phyloP scores from a whole-genome alignment of 78 protist species.

The Mastigamoeba balamuthi region DNA sequence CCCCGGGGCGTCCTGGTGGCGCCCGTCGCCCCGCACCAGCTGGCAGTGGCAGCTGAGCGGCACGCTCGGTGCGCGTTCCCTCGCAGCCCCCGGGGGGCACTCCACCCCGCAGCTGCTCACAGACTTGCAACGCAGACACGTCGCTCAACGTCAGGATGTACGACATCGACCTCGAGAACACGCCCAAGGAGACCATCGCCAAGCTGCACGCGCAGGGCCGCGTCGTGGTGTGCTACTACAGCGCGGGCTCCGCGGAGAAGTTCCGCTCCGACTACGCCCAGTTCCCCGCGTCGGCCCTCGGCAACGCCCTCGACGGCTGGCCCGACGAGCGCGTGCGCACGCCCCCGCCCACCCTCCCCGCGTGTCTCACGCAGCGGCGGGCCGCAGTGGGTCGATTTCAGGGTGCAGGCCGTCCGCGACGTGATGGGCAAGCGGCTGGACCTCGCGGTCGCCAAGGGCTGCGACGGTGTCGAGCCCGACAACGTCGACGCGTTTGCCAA shows the following conservation, averaged over 20 bases:
- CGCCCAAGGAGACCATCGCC: neutral
- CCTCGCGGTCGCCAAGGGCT: neutral
- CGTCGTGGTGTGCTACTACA: neutral
- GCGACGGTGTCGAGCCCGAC: conserved; percentile 11
- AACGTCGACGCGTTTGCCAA: neutral
- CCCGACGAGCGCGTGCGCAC: neutral
- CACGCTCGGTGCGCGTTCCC: neutral
- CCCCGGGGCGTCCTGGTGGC: too few relatives aligned
- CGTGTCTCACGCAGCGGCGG: too few relatives aligned
- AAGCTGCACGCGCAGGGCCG: neutral
- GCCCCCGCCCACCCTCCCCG: too few relatives aligned
- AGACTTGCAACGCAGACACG: neutral
- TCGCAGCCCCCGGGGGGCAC: too few relatives aligned
- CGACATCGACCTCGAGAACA: neutral
- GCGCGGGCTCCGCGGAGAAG: neutral
- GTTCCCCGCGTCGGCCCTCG: neutral
- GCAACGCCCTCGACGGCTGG: neutral
- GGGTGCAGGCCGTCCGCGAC: neutral
- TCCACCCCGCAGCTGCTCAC: neutral
- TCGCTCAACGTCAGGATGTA: neutral
- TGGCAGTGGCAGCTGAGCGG: neutral
- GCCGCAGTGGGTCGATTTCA: neutral
- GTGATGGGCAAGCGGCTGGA: neutral
- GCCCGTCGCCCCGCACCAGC: neutral
- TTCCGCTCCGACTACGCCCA: neutral